Conservation (phyloP, 1,284 basidiomycete species). For the Ganoderma lingzhi region DNA sequence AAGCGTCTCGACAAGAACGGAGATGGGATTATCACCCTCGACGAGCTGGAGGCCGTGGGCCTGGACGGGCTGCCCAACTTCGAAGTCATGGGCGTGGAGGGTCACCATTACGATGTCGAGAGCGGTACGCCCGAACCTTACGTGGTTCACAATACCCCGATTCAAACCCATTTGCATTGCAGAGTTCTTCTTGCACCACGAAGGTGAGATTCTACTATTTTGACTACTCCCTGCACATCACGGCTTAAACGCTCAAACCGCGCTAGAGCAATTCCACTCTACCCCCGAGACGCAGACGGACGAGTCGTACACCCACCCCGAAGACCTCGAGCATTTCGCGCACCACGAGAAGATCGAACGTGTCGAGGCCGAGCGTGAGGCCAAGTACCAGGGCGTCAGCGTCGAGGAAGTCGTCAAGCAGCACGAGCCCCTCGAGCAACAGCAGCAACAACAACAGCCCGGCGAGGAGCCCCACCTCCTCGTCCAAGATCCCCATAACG, state of each 20-base stretch:
- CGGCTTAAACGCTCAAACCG: neutral
- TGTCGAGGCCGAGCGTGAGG: constrained; percentile 86
- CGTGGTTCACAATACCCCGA: constrained; percentile 7
- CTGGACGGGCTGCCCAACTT: constrained; percentile 87
- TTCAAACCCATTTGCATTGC: constrained; percentile 11
- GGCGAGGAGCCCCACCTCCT: constrained; percentile 38
- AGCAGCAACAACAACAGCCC: constrained; percentile 24
- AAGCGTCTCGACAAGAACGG: constrained; percentile 78
- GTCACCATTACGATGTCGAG: constrained; percentile 93
- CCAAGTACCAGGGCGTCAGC: constrained; percentile 82
- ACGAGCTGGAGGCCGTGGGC: constrained; percentile 86
- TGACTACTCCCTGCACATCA: constrained; percentile 8
- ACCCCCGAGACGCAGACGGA: constrained; percentile 98
- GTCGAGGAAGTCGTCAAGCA: constrained; percentile 70
- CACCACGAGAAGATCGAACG: constrained; percentile 91
- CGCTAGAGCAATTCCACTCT: constrained; percentile 86
- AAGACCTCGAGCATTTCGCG: constrained; percentile 89
- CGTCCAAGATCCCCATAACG: constrained; percentile 33
- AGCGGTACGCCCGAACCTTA: constrained; percentile 62
- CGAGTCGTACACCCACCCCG: constrained; percentile 92
- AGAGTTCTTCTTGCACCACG: constrained; percentile 94
- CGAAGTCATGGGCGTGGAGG: constrained; percentile 86
- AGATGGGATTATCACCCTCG: constrained; percentile 81
- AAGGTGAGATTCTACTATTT: constrained; percentile 60
- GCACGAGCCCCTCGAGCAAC: constrained; percentile 49